Percentiles rank a stretch among this genome's conserved stretches.
Evolutionary conservation across 2,329 filamentous ascomycete genomes (phyloP).

Genomic region (Verticillium longisporum): DNA sequence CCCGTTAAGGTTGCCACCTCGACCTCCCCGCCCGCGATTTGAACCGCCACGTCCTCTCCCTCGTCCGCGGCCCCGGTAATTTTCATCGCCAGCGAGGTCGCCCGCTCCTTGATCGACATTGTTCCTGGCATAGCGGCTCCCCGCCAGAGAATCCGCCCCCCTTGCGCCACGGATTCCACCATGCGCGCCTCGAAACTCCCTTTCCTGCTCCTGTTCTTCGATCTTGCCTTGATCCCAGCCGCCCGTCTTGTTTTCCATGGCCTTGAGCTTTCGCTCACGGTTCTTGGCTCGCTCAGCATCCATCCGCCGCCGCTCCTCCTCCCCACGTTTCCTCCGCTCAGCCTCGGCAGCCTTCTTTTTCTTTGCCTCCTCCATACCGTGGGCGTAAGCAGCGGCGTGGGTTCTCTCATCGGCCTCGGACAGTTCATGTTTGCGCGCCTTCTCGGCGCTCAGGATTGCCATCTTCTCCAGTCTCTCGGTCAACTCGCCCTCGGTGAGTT

Average conservation of each 20-base stretch:
- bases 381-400: slow-evolving; percentile 47
- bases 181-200: slow-evolving; percentile 34
- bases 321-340: slow-evolving; percentile 41
- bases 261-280: slow-evolving; percentile 53
- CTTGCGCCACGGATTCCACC: slow-evolving; percentile 32
- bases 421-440: slow-evolving; percentile 51
- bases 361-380: slow-evolving; percentile 48
- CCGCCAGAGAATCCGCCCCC: slow-evolving; percentile 26
- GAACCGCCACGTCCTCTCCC: slow-evolving; percentile 24
- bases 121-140: slow-evolving; percentile 34
- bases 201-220: slow-evolving; percentile 30
- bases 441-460: slow-evolving; percentile 51
- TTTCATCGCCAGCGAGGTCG: slow-evolving; percentile 3
- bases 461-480: slow-evolving; percentile 54
- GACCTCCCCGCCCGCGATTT: slow-evolving; percentile 22
- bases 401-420: slow-evolving; percentile 50
- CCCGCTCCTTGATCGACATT: slow-evolving; percentile 16
- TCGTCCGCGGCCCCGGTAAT: slow-evolving; percentile 16
- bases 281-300: slow-evolving; percentile 56
- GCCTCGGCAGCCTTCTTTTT: slow-evolving; percentile 45
- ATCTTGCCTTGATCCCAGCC: slow-evolving; percentile 56
- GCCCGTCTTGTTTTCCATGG: slow-evolving; percentile 45
- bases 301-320: slow-evolving; percentile 43
- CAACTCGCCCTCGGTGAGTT: slow-evolving; percentile 53
- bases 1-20: slow-evolving; percentile 20